Evolutionary conservation across 2,329 filamentous ascomycete genomes (phyloP).

Genomic region (Stachybotrys chlorohalonatus): DNA sequence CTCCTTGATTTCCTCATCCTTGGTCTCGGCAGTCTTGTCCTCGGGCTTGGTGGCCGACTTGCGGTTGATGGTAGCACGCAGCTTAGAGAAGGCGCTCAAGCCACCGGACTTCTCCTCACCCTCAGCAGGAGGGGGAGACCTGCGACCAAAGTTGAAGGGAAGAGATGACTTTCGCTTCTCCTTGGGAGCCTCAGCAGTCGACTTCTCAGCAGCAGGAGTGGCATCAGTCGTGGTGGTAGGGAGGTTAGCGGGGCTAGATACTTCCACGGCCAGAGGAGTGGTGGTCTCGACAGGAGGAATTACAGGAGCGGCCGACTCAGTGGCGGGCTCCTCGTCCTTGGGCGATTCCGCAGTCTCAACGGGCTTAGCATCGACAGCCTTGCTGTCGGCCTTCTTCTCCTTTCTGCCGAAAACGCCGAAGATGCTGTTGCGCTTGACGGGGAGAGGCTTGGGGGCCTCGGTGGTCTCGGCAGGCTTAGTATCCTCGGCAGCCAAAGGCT

Average conservation of each 20-base stretch:
- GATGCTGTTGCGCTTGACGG: slow-evolving; percentile 47
- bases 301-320: slow-evolving; percentile 39
- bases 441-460: slow-evolving; percentile 28
- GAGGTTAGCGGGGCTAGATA: slow-evolving; percentile 35
- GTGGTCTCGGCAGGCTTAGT: slow-evolving; percentile 29
- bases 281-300: slow-evolving; percentile 51
- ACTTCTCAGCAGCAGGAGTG: slow-evolving; percentile 33
- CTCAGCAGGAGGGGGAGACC: slow-evolving; percentile 45
- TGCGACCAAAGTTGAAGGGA: slow-evolving; percentile 69
- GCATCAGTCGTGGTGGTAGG: slow-evolving; percentile 39
- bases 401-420: slow-evolving; percentile 46
- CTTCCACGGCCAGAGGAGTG: slow-evolving; percentile 47
- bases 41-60: slow-evolving; percentile 33
- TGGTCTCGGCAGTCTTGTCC: slow-evolving; percentile 29
- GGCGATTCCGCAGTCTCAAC: slow-evolving; percentile 26
- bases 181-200: slow-evolving; percentile 57
- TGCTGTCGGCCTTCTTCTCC: slow-evolving; percentile 45
- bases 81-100: slow-evolving; percentile 50
- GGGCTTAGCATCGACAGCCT: slow-evolving; percentile 29
- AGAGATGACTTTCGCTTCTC: slow-evolving; percentile 77
- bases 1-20: slow-evolving; percentile 21
- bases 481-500: slow-evolving; percentile 24
- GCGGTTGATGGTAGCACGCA: slow-evolving; percentile 47
- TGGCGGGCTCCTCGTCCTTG: slow-evolving; percentile 34
- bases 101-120: slow-evolving; percentile 48